These are phyloP conservation scores for Casuarina glauca DNA, from an alignment of 306 rosid species.

Conservation along the genomic window DNA sequence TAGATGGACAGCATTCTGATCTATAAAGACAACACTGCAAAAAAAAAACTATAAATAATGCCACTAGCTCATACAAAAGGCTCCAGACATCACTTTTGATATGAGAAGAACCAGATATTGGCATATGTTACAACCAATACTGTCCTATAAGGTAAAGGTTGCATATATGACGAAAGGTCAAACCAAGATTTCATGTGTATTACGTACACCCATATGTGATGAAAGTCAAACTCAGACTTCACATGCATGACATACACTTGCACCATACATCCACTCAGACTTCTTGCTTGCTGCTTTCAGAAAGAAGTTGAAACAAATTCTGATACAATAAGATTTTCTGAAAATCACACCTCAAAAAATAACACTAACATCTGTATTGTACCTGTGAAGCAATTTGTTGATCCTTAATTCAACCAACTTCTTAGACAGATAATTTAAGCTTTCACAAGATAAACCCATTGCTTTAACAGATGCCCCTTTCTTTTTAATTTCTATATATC, in stretches of 20 bases:
- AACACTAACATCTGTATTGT: background rate
- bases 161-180: background rate
- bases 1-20: background rate
- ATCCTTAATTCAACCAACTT: background rate
- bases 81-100: background rate
- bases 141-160: background rate
- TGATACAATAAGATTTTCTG: background rate
- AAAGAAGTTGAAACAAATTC: background rate
- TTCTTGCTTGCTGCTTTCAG: background rate
- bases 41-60: background rate
- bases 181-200: background rate
- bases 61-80: background rate
- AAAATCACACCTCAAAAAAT: background rate
- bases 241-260: background rate
- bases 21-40: background rate
- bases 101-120: background rate
- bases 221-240: background rate
- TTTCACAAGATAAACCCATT: background rate
- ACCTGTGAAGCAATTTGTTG: background rate
- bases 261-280: background rate
- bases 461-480: background rate
- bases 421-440: background rate
- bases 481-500: background rate
- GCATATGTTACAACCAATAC: background rate
- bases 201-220: background rate